Conservation (phyloP, 2,329 filamentous ascomycete genomes). For the Metarhizium album region DNA sequence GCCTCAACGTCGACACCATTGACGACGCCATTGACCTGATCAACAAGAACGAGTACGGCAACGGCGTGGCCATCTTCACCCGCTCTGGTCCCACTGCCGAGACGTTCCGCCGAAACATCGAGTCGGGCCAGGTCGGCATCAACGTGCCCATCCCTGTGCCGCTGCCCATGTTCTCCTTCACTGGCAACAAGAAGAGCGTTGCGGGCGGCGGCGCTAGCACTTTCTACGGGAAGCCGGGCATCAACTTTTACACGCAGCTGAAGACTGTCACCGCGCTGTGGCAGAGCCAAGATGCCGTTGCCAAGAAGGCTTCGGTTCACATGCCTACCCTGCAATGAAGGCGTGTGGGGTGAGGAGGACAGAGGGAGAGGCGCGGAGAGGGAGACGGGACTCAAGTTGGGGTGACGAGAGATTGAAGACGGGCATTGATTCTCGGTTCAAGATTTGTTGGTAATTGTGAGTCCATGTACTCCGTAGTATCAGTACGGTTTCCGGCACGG, state of each 20-base stretch:
- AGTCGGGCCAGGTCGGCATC: constrained; percentile 78
- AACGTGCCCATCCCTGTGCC: constrained; percentile 72
- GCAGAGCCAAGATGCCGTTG: constrained; percentile 74
- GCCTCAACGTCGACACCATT: constrained; percentile 65
- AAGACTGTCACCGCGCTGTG: constrained; percentile 96
- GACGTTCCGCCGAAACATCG: constrained; percentile 68
- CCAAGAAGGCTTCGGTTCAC: constrained; percentile 72
- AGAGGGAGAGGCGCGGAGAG: neutral
- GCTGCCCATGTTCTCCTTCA: constrained; percentile 62
- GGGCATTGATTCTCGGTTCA: neutral
- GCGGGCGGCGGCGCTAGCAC: constrained; percentile 87
- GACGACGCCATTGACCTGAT: constrained; percentile 74
- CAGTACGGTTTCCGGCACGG: neutral
- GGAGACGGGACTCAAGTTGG: too few species aligned
- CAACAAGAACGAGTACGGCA: constrained; percentile 79
- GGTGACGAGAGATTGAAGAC: neutral
- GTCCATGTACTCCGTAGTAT: neutral
- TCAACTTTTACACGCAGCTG: constrained; percentile 92
- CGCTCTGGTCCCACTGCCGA: constrained; percentile 65
- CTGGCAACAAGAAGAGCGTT: constrained; percentile 77
- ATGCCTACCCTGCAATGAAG: constrained; percentile 56
- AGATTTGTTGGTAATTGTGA: neutral
- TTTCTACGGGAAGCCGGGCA: constrained; percentile 87
- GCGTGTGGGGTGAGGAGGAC: neutral
- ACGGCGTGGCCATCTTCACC: constrained; percentile 79